Evolutionary conservation across 176 grass and related monocot species (phyloP).

Genomic region (Microstegium vimineum): DNA sequence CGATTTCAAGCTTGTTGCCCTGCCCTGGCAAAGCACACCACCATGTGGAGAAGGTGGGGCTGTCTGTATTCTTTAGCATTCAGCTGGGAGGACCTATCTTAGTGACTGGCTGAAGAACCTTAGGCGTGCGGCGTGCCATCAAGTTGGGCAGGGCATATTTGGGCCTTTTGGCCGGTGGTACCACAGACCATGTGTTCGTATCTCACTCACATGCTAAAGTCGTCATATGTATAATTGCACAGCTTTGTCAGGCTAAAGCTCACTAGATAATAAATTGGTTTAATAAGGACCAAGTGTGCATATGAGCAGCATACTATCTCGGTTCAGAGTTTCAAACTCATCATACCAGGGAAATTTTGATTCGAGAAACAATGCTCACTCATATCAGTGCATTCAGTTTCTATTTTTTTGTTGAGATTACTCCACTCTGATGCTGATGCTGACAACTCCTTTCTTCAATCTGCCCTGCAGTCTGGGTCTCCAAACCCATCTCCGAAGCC

Average conservation of each 20-base stretch:
- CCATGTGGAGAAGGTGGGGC: neutral
- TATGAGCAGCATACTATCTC: neutral
- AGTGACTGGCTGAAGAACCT: neutral
- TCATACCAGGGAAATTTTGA: neutral
- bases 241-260: no score
- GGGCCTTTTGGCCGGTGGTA: neutral
- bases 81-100: neutral
- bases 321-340: neutral
- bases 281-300: neutral
- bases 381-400: neutral
- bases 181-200: neutral
- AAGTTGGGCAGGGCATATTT: neutral
- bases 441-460: neutral
- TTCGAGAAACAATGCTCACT: neutral
- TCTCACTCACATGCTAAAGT: neutral
- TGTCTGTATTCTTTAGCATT: constrained; percentile 3
- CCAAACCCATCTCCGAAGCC: constrained; percentile 29
- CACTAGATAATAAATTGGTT: neutral
- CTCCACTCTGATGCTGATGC: neutral
- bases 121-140: neutral
- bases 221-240: neutral
- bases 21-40: constrained; percentile 26
- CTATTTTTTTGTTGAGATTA: neutral
- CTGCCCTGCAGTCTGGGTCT: constrained; percentile 32
- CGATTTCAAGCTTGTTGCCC: constrained; percentile 5